Percentiles rank a stretch among this genome's conserved stretches.
phyloP scores from a whole-genome alignment of 1,139 yeast genomes.

The Scheffersomyces titani region DNA sequence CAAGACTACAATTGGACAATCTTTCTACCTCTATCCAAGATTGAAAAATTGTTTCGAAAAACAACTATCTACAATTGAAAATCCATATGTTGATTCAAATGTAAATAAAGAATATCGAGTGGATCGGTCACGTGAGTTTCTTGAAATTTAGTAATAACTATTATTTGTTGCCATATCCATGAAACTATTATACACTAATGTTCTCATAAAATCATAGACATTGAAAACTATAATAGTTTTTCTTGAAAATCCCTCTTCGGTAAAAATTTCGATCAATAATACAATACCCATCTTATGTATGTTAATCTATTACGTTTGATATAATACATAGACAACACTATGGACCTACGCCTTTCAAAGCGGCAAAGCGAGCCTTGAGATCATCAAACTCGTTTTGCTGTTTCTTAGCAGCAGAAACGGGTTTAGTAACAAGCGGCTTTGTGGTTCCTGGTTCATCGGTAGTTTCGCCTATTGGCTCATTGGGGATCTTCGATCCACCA shows the following conservation, averaged over 20 bases:
- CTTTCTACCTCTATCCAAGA: neutral
- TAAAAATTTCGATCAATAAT: too few relatives aligned
- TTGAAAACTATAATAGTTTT: too few relatives aligned
- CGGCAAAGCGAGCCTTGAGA: slow-evolving; percentile 48
- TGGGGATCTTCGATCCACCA: slow-evolving; percentile 15
- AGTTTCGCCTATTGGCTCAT: slow-evolving; percentile 15
- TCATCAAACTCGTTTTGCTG: slow-evolving; percentile 39
- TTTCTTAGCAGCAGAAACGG: slow-evolving; percentile 11
- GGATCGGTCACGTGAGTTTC: neutral
- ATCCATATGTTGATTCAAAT: neutral
- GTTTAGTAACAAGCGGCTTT: slow-evolving; percentile 12
- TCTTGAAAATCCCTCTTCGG: neutral
- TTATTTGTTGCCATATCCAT: neutral
- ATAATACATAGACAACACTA: neutral
- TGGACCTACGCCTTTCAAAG: slow-evolving; percentile 30
- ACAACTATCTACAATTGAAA: neutral
- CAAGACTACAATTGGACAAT: neutral
- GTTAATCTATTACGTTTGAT: neutral
- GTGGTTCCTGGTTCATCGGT: slow-evolving; percentile 16
- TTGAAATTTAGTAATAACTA: neutral
- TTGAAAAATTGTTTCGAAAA: neutral
- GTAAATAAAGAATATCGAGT: neutral
- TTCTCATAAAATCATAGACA: neutral
- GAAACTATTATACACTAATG: neutral
- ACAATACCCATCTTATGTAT: neutral